These are phyloP conservation scores for Beauveria sp. DNA, from an alignment of 2,329 filamentous ascomycete genomes.

Conservation along the genomic window DNA sequence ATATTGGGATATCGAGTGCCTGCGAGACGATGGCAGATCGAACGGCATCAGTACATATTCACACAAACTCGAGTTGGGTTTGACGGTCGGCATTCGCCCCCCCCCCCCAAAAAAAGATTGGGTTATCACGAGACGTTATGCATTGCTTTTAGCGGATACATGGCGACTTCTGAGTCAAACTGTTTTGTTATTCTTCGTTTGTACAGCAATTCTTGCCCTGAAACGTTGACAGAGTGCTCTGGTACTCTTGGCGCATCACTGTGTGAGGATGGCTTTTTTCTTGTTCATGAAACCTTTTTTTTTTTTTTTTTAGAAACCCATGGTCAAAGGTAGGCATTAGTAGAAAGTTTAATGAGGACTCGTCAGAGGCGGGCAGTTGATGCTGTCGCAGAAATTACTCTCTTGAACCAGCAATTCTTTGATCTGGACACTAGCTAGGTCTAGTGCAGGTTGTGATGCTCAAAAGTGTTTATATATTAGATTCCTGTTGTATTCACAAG, in stretches of 20 bases:
- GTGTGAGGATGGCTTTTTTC: slow-evolving; percentile 8
- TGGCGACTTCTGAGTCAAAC: slow-evolving; percentile 17
- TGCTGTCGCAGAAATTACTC: slow-evolving; percentile 24
- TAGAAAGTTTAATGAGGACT: slow-evolving; percentile 19
- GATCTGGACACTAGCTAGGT: background rate
- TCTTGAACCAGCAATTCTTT: background rate
- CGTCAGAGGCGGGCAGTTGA: slow-evolving; percentile 39
- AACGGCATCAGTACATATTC: slow-evolving; percentile 7
- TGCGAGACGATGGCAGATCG: background rate
- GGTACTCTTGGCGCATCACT: slow-evolving; percentile 11
- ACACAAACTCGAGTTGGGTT: background rate
- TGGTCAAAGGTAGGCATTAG: slow-evolving; percentile 14
- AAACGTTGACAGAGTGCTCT: slow-evolving; percentile 12
- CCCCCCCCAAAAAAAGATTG: slow-evolving; percentile 20
- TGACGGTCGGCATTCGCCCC: slow-evolving; percentile 11
- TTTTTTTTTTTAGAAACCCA: slow-evolving; percentile 13
- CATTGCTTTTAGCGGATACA: slow-evolving; percentile 32
- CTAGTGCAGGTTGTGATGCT: background rate
- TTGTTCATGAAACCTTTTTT: slow-evolving; percentile 12
- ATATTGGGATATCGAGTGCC: background rate
- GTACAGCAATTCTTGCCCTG: slow-evolving; percentile 13
- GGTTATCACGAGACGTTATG: slow-evolving; percentile 28
- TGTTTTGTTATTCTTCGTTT: slow-evolving; percentile 18
- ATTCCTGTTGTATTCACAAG: background rate
- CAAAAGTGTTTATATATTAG: background rate